Evolutionary conservation across 495 filamentous ascomycete species (phyloP), one percentile per base, ranked within the genome.

Genomic region (Annulohypoxylon stygium): DNA sequence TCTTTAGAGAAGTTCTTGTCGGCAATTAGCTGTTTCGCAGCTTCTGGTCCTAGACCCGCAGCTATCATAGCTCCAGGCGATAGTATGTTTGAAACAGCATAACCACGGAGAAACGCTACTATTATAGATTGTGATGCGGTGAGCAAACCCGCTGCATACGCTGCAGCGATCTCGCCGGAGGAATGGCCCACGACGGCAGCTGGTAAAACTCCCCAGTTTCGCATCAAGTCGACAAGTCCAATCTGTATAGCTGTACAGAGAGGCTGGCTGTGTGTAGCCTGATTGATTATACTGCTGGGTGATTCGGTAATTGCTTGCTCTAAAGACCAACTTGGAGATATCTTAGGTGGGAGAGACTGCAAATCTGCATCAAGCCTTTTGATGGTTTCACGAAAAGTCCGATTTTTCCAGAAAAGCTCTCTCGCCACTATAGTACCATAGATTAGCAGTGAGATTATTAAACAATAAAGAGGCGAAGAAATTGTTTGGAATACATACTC

Each of bases 151-250:
- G 80, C 77, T 3, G 82, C 78, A 62, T 85, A 87, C 0, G 86
- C 86, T 3, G 86, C 87, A 16, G 80, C 84, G 63, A 91, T 91
- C 67, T 92, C 90, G 2, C 90, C 90, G 67, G 85, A 88, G 0
- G 89, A 91, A 70, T 92, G 89, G 1, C 90, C 90, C 0, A 89
- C 81, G 0, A 87, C 85, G n/a, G 80, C 80, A 2, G 74, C 62
- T 0, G 88, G 85, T 0, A 43, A 61, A 16, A 91, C 78, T 25
- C 83, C 82, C 81, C 88, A 90, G 4, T 75, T 79, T 0, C 63
- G 53, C 9, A 91, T 70, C 1, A 91, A 64, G 9, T 87, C 81
- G 0, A 87, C 82, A 37, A 92, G 63, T 0, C 82, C 85, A 10
- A 88, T 72, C 70, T 88, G 86, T 2, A 88, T 63, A 25, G 84